Evolutionary conservation across 768 basidiomycete species (phyloP), one percentile per base, ranked within the genome.

Genomic region (Leccinum rimulosum): DNA sequence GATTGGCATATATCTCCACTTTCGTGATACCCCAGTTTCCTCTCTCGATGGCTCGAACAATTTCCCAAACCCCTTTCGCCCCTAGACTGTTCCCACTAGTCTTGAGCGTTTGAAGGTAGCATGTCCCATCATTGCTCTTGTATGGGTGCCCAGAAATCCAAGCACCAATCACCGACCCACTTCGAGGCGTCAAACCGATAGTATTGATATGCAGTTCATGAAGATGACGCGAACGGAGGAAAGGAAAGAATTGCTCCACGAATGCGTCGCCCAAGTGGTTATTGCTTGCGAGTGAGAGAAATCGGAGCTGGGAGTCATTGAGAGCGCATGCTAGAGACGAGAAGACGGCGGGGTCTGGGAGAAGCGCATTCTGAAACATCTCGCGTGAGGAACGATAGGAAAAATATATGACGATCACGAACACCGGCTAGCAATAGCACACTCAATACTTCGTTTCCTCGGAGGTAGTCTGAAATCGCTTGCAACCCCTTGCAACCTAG

Each of bases 31-130:
- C 72, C 70, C 79, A 85, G 66, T 88, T 88, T 38, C 73, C 64
- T 33, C 63, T 71, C 58, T 79, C 72, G 6, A 86, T 75, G 22
- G 80, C 79, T 33, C 73, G 72, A 27, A 84, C 69, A 48, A 89
- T 79, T 12, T 76, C 68, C 58, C 71, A 72, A 30, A 85, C 77
- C 1, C 77, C 81, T 1, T 70, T 74, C 33, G 75, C 70, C 5
- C 82, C 83, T 1, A 89, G 74, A 17, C 69, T 70, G 61, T 89
- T 89, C n/a, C 81, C 82, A 67, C 80, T 87, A 58, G 81, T 77
- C 61, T 79, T 81, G 49, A 88, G 73, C 2, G 70, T 75, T 52
- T 77, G 73, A 17, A 88, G 74, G 15, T 73, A 72, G 57, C 83
- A 84, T 17, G 6, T 50, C 33, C 70, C 65, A 15, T 51, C 58